These are phyloP conservation scores for Beauveria asiatica DNA, from an alignment of 2,329 filamentous ascomycete genomes.

Conservation along the genomic window DNA sequence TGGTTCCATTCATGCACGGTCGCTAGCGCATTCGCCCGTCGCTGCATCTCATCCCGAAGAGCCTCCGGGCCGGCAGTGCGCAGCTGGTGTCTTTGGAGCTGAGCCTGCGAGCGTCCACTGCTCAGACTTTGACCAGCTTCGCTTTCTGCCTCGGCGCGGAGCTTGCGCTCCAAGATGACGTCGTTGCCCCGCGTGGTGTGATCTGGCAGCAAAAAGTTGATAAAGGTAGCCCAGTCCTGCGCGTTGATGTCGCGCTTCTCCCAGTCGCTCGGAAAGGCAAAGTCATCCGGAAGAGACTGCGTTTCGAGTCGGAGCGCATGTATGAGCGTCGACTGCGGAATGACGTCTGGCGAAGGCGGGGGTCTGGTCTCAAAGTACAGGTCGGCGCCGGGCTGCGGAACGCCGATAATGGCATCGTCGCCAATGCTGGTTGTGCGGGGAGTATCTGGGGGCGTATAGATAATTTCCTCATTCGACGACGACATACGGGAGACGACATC, in stretches of 20 bases:
- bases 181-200: constrained; percentile 36
- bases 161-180: constrained; percentile 40
- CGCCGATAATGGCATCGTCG: neutral
- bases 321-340: constrained; percentile 22
- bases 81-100: constrained; percentile 34
- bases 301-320: constrained; percentile 28
- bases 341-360: constrained; percentile 19
- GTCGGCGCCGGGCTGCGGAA: constrained; percentile 16
- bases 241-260: constrained; percentile 35
- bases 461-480: constrained; percentile 34
- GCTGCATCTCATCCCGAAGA: constrained; percentile 15
- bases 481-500: constrained; percentile 29
- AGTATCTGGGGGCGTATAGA: constrained; percentile 45
- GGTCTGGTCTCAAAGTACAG: constrained; percentile 41
- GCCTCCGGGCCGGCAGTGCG: constrained; percentile 15
- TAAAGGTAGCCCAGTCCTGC: constrained; percentile 52
- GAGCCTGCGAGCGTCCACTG: constrained; percentile 21
- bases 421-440: constrained; percentile 27
- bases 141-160: constrained; percentile 29
- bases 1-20: constrained; percentile 48
- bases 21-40: constrained; percentile 26
- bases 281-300: constrained; percentile 30
- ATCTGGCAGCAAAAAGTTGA: constrained; percentile 47
- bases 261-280: constrained; percentile 34
- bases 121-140: constrained; percentile 20